A percentile compares a stretch with the other conserved stretches of the same genome.
Conservation (phyloP, 2,329 filamentous ascomycete genomes). For the Colletotrichum tamarilloi region DNA sequence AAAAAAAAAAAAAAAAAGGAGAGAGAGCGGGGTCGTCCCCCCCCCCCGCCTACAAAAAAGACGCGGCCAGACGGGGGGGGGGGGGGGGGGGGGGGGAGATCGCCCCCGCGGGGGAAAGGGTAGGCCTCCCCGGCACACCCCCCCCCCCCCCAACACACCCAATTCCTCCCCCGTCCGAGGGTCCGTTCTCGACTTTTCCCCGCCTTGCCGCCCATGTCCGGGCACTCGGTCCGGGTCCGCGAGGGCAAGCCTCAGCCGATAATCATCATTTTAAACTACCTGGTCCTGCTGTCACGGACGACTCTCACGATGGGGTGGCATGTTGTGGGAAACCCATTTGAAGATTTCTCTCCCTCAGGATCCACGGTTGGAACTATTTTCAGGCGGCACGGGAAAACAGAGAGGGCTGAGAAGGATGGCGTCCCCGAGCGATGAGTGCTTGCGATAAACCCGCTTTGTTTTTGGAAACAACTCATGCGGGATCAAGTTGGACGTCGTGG, state of each 20-base stretch:
- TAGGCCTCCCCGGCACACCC: too few relatives aligned
- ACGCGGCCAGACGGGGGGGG: too few relatives aligned
- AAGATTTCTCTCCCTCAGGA: not conserved
- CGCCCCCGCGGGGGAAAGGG: too few relatives aligned
- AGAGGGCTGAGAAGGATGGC: not conserved
- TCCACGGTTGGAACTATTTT: not conserved
- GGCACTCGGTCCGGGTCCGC: constrained; percentile 5
- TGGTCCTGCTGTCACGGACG: not conserved
- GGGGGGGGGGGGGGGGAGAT: too few relatives aligned
- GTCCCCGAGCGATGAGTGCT: not conserved
- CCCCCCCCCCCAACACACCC: too few relatives aligned
- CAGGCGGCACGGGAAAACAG: not conserved
- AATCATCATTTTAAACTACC: not conserved
- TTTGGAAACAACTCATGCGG: not conserved
- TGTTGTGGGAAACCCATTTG: not conserved
- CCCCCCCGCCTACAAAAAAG: too few relatives aligned
- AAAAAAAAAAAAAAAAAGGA: too few relatives aligned
- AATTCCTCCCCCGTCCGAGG: not conserved
- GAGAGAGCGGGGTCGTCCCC: too few relatives aligned
- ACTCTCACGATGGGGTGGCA: not conserved
- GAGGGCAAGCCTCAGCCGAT: not conserved
- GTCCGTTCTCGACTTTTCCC: not conserved
- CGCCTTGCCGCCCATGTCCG: not conserved
- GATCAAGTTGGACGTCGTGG: not conserved
- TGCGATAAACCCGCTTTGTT: not conserved